A percentile compares a stretch with the other conserved stretches of the same genome.
Conservation (phyloP, 495 filamentous ascomycete species). For the Schizothecium vesticola region DNA sequence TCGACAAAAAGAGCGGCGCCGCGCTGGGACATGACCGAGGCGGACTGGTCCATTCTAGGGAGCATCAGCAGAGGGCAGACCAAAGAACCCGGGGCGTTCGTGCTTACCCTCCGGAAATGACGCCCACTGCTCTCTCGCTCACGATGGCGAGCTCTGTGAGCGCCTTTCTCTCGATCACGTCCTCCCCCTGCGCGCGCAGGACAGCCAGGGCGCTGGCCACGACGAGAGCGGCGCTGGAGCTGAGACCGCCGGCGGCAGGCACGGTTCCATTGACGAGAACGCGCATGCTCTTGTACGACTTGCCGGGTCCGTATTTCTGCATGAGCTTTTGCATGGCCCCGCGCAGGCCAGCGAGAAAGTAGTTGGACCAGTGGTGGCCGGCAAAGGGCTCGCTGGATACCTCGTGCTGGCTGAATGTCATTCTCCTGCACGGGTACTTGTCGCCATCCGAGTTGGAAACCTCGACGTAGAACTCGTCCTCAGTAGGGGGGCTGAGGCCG, state of each 20-base stretch:
- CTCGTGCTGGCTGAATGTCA: conserved; percentile 59
- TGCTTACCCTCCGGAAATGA: conserved; percentile 87
- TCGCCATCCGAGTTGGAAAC: conserved; percentile 73
- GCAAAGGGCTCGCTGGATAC: conserved; percentile 63
- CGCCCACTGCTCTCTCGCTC: conserved; percentile 88
- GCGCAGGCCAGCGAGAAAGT: conserved; percentile 87
- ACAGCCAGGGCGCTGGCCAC: conserved; percentile 85
- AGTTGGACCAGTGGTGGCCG: conserved; percentile 92
- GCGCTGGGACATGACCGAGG: conserved; percentile 82
- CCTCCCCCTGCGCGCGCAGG: conserved; percentile 78
- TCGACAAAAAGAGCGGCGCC: conserved; percentile 86
- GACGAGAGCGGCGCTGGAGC: conserved; percentile 90
- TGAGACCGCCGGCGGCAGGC: conserved; percentile 84
- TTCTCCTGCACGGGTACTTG: conserved; percentile 67
- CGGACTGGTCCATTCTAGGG: conserved; percentile 92
- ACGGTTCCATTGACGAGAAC: conserved; percentile 88
- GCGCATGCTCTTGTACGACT: conserved; percentile 70
- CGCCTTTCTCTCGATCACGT: conserved; percentile 77
- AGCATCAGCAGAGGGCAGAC: conserved; percentile 2
- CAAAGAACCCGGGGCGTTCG: neutral
- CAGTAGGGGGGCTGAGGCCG: conserved; percentile 34
- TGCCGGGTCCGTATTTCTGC: conserved; percentile 52
- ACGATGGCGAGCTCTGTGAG: conserved; percentile 88
- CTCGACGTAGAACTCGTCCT: conserved; percentile 38
- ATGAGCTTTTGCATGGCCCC: conserved; percentile 76